Conservation (phyloP, 1,284 basidiomycete genomes). For the Coniophora puteana region DNA sequence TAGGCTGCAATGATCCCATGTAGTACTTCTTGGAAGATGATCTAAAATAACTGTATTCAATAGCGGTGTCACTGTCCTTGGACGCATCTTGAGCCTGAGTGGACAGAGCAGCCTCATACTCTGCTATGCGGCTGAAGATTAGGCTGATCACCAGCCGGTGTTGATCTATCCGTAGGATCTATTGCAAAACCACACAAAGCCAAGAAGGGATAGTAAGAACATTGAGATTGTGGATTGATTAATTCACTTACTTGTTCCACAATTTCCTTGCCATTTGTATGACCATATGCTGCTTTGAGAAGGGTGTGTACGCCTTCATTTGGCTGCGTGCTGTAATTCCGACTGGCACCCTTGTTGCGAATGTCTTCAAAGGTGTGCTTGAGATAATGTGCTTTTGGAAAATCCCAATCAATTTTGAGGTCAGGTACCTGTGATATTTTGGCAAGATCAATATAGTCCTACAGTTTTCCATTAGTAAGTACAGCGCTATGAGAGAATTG, state of each 20-base stretch:
- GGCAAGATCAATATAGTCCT: constrained; percentile 5
- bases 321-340: constrained; percentile 30
- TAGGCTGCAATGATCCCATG: too few relatives aligned
- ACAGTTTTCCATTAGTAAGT: neutral
- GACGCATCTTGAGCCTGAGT: too few relatives aligned
- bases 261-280: constrained; percentile 30
- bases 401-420: constrained; percentile 28
- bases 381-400: constrained; percentile 31
- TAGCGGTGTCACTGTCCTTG: constrained; percentile 5
- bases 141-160: constrained; percentile 8
- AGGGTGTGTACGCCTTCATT: constrained; percentile 30
- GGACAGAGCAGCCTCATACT: constrained; percentile 12
- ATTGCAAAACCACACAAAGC: too few relatives aligned
- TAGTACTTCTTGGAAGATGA: too few relatives aligned
- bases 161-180: constrained; percentile 25
- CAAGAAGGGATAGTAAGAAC: too few relatives aligned
- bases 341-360: constrained; percentile 24
- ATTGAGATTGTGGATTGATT: constrained; percentile 10
- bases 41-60: too few relatives aligned
- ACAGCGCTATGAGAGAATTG: too few relatives aligned
- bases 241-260: constrained; percentile 21
- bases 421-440: neutral
- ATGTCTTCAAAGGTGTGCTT: constrained; percentile 31
- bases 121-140: constrained; percentile 15
- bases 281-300: constrained; percentile 25